Evolutionary conservation across 139 green algal genomes (phyloP).

Genomic region (Coccomyxa sp.): DNA sequence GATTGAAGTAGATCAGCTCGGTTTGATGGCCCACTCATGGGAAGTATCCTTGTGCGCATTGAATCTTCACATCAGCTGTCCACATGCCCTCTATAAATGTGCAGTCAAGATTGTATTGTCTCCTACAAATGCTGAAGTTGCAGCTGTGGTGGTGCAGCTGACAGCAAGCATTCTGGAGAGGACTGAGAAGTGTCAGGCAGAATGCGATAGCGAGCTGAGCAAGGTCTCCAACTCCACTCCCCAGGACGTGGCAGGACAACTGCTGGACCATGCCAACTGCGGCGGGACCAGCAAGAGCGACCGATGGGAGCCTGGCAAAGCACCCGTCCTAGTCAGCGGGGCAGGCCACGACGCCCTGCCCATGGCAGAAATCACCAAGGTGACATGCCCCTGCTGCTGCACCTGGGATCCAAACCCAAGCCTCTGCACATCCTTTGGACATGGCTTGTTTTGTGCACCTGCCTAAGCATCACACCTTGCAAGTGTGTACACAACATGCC

Average conservation of each 20-base stretch:
- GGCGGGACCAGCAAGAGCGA: background rate
- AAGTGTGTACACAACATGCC: background rate
- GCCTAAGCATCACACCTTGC: background rate
- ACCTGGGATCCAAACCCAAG: background rate
- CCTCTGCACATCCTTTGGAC: background rate
- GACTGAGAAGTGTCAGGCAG: background rate
- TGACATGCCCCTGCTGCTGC: slow-evolving; percentile 2
- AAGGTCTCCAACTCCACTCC: background rate
- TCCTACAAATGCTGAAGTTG: too few relatives aligned
- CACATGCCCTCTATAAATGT: too few relatives aligned
- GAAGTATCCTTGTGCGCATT: too few relatives aligned
- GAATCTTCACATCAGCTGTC: too few relatives aligned
- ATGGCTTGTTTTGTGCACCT: background rate
- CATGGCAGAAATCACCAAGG: slow-evolving; percentile 64
- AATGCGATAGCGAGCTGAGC: background rate
- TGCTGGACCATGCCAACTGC: background rate
- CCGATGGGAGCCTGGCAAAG: background rate
- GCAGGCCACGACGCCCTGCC: slow-evolving; percentile 89
- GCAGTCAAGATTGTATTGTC: too few relatives aligned
- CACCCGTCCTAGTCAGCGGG: slow-evolving; percentile 61
- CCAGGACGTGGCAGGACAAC: background rate
- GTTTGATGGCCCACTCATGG: too few relatives aligned
- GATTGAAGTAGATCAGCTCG: too few relatives aligned
- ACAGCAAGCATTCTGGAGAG: slow-evolving; percentile 6
- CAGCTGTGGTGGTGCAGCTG: slow-evolving; percentile 1